Conservation (phyloP, 495 filamentous ascomycete species). For the Chlorociboria aeruginascens region DNA sequence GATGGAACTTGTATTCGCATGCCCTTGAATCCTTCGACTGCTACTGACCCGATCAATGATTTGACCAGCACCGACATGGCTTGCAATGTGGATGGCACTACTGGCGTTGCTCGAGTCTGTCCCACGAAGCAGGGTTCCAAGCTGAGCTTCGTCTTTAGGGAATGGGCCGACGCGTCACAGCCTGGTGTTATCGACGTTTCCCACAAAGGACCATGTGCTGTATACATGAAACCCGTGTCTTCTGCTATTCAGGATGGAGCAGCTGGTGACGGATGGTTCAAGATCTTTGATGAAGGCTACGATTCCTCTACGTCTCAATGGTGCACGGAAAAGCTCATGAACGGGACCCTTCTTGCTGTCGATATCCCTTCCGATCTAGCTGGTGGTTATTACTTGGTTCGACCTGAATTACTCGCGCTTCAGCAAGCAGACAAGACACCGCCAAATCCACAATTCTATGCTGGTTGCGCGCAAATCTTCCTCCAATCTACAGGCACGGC, state of each 20-base stretch:
- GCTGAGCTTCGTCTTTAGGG: conserved; percentile 52
- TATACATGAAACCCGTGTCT: conserved; percentile 56
- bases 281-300: conserved; percentile 60
- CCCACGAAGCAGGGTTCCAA: conserved; percentile 36
- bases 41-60: conserved; percentile 41
- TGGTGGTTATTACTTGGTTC: conserved; percentile 54
- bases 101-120: conserved; percentile 46
- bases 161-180: conserved; percentile 41
- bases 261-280: conserved; percentile 65
- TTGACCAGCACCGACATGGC: conserved; percentile 51
- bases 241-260: conserved; percentile 29
- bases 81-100: conserved; percentile 51
- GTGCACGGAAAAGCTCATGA: conserved; percentile 59
- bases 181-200: conserved; percentile 45
- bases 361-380: conserved; percentile 46
- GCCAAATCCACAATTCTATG: conserved; percentile 51
- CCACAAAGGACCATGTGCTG: conserved; percentile 59
- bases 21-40: conserved; percentile 33
- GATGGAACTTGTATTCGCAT: conserved; percentile 61
- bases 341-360: conserved; percentile 50
- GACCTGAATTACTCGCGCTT: conserved; percentile 56
- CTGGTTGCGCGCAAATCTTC: conserved; percentile 61
- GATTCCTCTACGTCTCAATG: conserved; percentile 28
- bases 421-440: conserved; percentile 42
- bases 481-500: conserved; percentile 34